Base-by-base conservation (phyloP, 768 basidiomycete species). In the Mycena floridula region DNA sequence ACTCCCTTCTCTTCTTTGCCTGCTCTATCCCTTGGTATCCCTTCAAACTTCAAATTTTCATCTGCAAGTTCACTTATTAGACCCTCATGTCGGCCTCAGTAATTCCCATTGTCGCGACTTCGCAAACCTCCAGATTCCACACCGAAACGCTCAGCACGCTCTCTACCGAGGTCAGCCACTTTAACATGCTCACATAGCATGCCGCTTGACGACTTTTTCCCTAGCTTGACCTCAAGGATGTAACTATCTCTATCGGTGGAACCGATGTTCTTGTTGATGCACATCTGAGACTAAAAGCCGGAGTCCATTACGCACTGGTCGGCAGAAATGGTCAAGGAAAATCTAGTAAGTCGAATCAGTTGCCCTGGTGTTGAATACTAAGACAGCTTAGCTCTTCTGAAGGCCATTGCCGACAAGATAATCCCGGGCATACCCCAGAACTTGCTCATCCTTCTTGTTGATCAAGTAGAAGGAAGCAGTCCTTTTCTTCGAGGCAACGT, bases 281-380 rank as follows among this genome's bases (percentile, higher is more conserved):
- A 2, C 68, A 74, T 44, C 55, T 85, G n/a, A 61, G 69, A 46
- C 56, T 85, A 12, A 74, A 76, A 41, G 61, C 62, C 22, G 68
- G 73, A 8, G 70, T 72, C 3, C 66, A 68, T 21, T 78, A 78
- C 58, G 74, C 68, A 23, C 65, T 84, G 43, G 63, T 79, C 6
- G 81, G 79, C 12, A 64, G 77, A 43, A 77, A 78, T 54, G 79
- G 78, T 2, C 65, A 69, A 15, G 79, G 77, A 8, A 79, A 79
- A 53, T 74, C 73, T 12, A 72, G 69, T 72, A 39, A 37, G 50
- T 48, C n/a, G n/a, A n/a, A n/a, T n/a, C n/a, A n/a, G n/a, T n/a
- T n/a, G n/a, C n/a, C n/a, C n/a, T n/a, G n/a, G n/a, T n/a, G n/a
- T n/a, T n/a, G n/a, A n/a, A n/a, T n/a, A n/a, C n/a, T 23, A 16